These are phyloP conservation scores for Melampsora larici-populina DNA, from an alignment of 1,284 basidiomycete genomes.

Conservation along the genomic window DNA sequence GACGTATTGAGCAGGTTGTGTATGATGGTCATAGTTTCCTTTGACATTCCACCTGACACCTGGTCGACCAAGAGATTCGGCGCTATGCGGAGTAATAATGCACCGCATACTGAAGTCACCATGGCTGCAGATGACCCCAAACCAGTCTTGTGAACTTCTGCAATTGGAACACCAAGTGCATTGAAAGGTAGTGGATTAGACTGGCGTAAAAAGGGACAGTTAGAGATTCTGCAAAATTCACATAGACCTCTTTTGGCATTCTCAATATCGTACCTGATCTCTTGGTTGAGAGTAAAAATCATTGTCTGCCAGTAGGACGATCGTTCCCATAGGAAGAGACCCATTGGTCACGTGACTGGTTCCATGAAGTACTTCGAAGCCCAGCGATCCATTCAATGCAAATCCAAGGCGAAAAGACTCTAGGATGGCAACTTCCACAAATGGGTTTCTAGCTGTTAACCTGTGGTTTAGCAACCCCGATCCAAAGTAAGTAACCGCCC, in stretches of 20 bases:
- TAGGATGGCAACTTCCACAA: conserved; percentile 25
- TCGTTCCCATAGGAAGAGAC: background rate
- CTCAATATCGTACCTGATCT: conserved; percentile 10
- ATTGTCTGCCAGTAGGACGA: conserved; percentile 25
- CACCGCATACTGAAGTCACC: conserved; percentile 87
- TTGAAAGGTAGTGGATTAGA: conserved; percentile 69
- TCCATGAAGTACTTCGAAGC: background rate
- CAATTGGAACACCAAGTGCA: conserved; percentile 66
- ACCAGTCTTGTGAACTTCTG: conserved; percentile 92
- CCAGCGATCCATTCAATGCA: background rate
- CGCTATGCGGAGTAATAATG: conserved; percentile 60
- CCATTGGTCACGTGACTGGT: background rate
- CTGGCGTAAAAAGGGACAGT: conserved; percentile 61
- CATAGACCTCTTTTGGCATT: background rate
- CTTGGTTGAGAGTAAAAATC: conserved; percentile 43
- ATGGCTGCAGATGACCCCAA: conserved; percentile 94
- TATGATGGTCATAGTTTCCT: conserved; percentile 62
- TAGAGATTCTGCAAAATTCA: conserved; percentile 56
- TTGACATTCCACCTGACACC: conserved; percentile 46
- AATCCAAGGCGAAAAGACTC: conserved; percentile 24
- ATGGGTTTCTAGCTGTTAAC: conserved; percentile 14
- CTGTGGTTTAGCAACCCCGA: background rate
- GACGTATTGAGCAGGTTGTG: conserved; percentile 92
- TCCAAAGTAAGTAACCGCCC: background rate
- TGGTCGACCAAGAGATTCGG: conserved; percentile 7